These are phyloP conservation scores for Nicotiana knightiana DNA, from an alignment of 257 asterid species.

Conservation along the genomic window DNA sequence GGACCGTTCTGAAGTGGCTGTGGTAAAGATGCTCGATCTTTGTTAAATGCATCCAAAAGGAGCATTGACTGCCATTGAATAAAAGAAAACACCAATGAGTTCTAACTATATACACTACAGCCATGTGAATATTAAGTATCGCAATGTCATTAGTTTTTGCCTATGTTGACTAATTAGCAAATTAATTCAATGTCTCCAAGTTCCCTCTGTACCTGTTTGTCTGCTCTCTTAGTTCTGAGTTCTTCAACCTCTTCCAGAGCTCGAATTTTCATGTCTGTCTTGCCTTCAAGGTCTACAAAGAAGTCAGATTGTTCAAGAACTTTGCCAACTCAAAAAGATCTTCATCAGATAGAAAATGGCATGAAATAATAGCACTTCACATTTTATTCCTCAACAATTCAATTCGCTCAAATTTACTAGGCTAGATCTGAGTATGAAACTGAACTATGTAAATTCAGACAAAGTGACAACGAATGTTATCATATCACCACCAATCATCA, in stretches of 20 bases:
- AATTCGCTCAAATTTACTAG: background rate
- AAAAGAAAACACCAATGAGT: conserved; percentile 14
- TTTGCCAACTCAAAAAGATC: background rate
- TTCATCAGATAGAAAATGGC: background rate
- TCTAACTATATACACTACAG: background rate
- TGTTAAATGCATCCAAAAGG: conserved; percentile 98
- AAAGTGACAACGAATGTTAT: background rate
- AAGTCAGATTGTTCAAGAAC: background rate
- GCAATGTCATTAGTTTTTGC: background rate
- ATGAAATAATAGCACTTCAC: background rate
- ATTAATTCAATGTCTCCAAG: conserved; percentile 4
- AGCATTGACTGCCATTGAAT: conserved; percentile 64
- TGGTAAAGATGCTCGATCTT: conserved; percentile 89
- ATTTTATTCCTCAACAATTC: background rate
- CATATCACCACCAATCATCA: background rate
- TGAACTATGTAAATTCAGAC: background rate
- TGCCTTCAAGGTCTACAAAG: conserved; percentile 81
- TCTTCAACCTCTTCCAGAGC: conserved; percentile 87
- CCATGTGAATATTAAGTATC: background rate
- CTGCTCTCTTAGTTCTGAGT: conserved; percentile 85
- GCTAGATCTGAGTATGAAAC: background rate
- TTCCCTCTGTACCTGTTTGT: conserved; percentile 58
- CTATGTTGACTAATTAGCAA: background rate
- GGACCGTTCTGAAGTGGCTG: conserved; percentile 70
- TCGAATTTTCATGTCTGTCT: conserved; percentile 88